Conservation (phyloP, 352 stramenopile genomes). For the Phytophthora colocasiae region DNA sequence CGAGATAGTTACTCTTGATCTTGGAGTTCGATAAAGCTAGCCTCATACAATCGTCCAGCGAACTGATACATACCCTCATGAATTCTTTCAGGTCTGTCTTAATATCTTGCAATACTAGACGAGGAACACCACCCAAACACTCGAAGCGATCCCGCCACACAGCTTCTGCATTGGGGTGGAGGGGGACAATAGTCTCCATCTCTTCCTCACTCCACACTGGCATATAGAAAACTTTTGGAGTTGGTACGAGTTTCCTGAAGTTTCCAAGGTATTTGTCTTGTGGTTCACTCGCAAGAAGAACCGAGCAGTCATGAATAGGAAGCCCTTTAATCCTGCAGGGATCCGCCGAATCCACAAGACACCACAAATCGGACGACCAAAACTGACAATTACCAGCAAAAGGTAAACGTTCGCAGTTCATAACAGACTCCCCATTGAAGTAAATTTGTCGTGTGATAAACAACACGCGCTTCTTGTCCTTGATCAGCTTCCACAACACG, state of each 20-base stretch:
- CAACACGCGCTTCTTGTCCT: too few species aligned
- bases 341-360: conserved; percentile 9
- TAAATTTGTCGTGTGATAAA: background rate
- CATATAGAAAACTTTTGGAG: background rate
- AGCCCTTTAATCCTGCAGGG: background rate
- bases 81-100: background rate
- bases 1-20: background rate
- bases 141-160: background rate
- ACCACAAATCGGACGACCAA: conserved; percentile 14
- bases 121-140: background rate
- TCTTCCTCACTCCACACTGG: background rate
- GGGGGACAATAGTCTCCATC: too few species aligned
- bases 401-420: background rate
- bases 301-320: background rate
- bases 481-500: too few species aligned
- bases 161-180: background rate
- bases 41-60: background rate
- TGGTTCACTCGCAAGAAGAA: background rate
- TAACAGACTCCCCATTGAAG: background rate
- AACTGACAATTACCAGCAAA: background rate
- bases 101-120: background rate
- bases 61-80: background rate
- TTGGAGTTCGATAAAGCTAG: background rate
- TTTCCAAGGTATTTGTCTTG: background rate
- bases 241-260: background rate